phyloP scores from a whole-genome alignment of 1,284 basidiomycete genomes.

The Cronartium quercuum region DNA sequence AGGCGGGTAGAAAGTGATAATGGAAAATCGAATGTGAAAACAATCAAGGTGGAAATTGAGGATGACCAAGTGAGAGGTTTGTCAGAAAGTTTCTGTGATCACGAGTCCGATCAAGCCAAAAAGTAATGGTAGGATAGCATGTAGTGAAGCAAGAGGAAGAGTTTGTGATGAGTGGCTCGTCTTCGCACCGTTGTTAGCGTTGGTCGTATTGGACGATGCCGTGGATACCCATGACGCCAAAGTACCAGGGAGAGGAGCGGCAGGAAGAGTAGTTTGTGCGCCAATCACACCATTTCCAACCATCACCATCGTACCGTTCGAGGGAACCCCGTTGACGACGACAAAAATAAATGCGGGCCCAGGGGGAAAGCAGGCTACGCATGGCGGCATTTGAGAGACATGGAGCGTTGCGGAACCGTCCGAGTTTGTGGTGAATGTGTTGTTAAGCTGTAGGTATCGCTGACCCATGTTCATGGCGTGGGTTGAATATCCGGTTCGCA shows the following conservation, averaged over 20 bases:
- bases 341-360: slow-evolving; percentile 78
- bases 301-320: slow-evolving; percentile 65
- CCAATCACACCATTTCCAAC: slow-evolving; percentile 73
- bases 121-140: neutral
- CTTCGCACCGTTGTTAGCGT: neutral
- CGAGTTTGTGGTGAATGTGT: slow-evolving; percentile 46
- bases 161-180: neutral
- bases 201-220: neutral
- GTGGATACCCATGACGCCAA: slow-evolving; percentile 1
- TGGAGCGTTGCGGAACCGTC: slow-evolving; percentile 53
- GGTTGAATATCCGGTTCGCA: slow-evolving; percentile 49
- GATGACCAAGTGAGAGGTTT: too few species aligned
- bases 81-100: too few species aligned
- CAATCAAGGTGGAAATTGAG: too few species aligned
- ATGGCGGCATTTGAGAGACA: slow-evolving; percentile 71
- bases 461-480: slow-evolving; percentile 51
- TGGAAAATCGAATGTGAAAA: too few species aligned
- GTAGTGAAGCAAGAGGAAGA: neutral
- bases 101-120: neutral
- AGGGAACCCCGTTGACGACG: slow-evolving; percentile 73
- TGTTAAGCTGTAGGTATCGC: slow-evolving; percentile 47
- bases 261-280: slow-evolving; percentile 55
- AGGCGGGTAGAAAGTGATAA: too few species aligned
- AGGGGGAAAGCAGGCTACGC: slow-evolving; percentile 73
- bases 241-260: slow-evolving; percentile 31